A percentile compares a stretch with the other conserved stretches of the same genome.
These are phyloP conservation scores for Physcia stellaris DNA, from an alignment of 495 filamentous ascomycete genomes.

Conservation along the genomic window DNA sequence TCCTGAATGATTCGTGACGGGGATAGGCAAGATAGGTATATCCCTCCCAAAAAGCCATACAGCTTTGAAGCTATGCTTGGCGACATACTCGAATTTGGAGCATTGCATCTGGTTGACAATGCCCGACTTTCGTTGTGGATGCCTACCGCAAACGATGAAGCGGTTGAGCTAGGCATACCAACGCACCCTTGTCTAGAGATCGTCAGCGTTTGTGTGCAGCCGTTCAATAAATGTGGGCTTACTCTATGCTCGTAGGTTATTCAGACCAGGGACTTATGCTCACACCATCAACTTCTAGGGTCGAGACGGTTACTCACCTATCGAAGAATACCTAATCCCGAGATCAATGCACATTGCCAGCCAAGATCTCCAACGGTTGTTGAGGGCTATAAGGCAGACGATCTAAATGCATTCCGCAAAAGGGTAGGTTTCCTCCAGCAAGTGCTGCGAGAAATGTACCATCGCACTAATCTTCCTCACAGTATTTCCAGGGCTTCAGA, in stretches of 20 bases:
- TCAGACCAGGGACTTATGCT: conserved; percentile 7
- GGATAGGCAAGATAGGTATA: conserved; percentile 54
- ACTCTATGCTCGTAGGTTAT: neutral
- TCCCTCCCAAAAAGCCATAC: conserved; percentile 84
- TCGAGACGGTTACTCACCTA: conserved; percentile 80
- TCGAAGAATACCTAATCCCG: conserved; percentile 48
- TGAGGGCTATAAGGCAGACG: conserved; percentile 39
- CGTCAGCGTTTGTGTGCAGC: conserved; percentile 67
- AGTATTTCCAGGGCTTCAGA: conserved; percentile 2
- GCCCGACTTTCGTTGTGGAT: conserved; percentile 92
- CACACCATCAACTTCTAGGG: too few species aligned
- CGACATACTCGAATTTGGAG: conserved; percentile 75
- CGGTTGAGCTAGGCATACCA: conserved; percentile 60
- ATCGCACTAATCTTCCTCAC: too few species aligned
- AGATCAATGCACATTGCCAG: conserved; percentile 33
- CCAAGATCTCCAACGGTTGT: conserved; percentile 22
- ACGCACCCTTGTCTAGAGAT: conserved; percentile 63
- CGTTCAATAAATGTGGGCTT: conserved; percentile 70
- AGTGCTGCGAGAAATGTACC: too few species aligned
- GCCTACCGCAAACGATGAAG: conserved; percentile 77
- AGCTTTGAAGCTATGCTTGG: conserved; percentile 80
- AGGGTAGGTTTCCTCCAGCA: conserved; percentile 15
- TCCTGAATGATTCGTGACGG: neutral
- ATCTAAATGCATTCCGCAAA: conserved; percentile 69
- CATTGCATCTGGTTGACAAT: conserved; percentile 60